Percentiles rank a stretch among this genome's conserved stretches.
These are phyloP conservation scores for Litsea cubeba DNA, from an alignment of 164 flowering plant genomes.

Conservation along the genomic window DNA sequence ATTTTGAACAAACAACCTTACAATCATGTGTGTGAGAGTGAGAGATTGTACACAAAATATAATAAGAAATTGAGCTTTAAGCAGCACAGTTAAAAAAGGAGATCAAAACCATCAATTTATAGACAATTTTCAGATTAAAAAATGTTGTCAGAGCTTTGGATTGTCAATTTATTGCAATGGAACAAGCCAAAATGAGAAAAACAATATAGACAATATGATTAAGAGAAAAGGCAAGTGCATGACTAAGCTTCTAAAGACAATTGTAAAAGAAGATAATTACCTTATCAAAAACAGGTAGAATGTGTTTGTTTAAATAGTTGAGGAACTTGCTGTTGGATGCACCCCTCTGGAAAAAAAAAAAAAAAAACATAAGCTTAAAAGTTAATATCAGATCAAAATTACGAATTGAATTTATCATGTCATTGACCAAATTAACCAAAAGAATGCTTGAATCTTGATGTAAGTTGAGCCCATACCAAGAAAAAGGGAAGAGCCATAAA, in stretches of 20 bases:
- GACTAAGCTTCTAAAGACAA: conserved; percentile 2
- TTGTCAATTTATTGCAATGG: background rate
- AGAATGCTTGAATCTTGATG: background rate
- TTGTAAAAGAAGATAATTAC: conserved; percentile 27
- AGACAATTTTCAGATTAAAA: background rate
- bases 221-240: background rate
- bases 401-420: background rate
- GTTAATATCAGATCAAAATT: background rate
- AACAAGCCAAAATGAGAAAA: background rate
- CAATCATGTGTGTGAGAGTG: background rate
- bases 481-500: conserved; percentile 86
- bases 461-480: conserved; percentile 37
- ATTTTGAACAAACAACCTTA: background rate
- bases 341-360: conserved; percentile 61
- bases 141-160: background rate
- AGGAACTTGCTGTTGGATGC: conserved; percentile 92
- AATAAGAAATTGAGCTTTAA: background rate
- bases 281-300: conserved; percentile 83
- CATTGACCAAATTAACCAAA: background rate
- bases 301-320: conserved; percentile 77
- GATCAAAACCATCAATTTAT: background rate
- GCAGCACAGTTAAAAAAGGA: background rate
- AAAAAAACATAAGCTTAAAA: background rate
- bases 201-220: background rate
- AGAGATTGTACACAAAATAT: background rate